Conservation (phyloP, 768 basidiomycete genomes). For the Tephrocybe sp. region DNA sequence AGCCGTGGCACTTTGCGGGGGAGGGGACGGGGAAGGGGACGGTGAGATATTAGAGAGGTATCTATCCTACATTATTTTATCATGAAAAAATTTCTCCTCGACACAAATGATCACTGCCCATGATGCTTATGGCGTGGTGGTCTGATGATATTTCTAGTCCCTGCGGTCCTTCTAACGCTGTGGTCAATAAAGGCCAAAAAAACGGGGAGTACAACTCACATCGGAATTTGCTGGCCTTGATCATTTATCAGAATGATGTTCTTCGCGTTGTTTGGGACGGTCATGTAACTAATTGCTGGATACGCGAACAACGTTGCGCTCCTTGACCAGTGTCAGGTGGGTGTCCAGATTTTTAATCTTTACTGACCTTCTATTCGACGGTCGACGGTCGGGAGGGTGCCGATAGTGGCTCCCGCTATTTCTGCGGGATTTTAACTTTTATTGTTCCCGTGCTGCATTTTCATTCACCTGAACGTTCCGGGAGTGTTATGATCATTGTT, state of each 20-base stretch:
- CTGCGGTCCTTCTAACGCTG: neutral
- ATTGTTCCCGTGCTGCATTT: too few relatives aligned
- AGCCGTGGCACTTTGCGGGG: slow-evolving; percentile 19
- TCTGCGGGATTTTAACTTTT: too few relatives aligned
- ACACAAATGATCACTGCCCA: neutral
- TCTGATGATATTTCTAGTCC: neutral
- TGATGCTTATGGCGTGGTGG: neutral
- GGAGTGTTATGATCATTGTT: neutral
- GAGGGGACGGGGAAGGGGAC: slow-evolving; percentile 19
- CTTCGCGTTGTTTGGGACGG: slow-evolving; percentile 21
- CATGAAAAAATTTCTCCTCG: neutral
- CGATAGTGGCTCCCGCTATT: too few relatives aligned
- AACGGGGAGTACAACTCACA: slow-evolving; percentile 21
- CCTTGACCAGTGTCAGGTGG: too few relatives aligned
- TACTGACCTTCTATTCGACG: too few relatives aligned
- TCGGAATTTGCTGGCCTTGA: slow-evolving; percentile 31
- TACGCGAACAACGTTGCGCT: too few relatives aligned
- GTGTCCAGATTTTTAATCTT: too few relatives aligned
- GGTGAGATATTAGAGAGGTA: neutral
- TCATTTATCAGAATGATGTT: slow-evolving; percentile 32
- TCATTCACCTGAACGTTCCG: neutral
- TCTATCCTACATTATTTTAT: neutral
- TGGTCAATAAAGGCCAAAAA: neutral
- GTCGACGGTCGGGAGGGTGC: too few relatives aligned
- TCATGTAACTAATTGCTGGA: slow-evolving; percentile 21